These are phyloP conservation scores for Geotrichum macrosporum DNA, from an alignment of 1,139 yeast genomes.

Conservation along the genomic window DNA sequence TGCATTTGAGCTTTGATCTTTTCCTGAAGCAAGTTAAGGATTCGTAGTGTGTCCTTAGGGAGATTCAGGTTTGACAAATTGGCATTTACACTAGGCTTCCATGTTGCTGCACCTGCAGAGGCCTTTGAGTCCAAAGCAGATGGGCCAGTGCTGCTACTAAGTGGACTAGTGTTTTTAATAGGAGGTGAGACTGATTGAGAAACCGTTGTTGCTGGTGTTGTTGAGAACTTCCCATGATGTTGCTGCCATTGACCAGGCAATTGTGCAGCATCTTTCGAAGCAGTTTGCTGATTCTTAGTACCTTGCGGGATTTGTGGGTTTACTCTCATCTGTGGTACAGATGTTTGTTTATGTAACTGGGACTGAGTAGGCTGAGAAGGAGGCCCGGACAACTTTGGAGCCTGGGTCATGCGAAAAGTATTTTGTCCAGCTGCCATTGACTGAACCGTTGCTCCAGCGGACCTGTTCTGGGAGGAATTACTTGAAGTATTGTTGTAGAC, in stretches of 20 bases:
- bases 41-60: slow-evolving; percentile 37
- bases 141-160: slow-evolving; percentile 4
- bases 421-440: slow-evolving; percentile 31
- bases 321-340: slow-evolving; percentile 29
- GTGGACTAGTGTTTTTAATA: not conserved
- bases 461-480: not conserved
- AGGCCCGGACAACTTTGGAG: slow-evolving; percentile 8
- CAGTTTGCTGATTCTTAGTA: not conserved
- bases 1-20: slow-evolving; percentile 39
- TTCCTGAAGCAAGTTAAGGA: slow-evolving; percentile 36
- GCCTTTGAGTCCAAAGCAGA: slow-evolving; percentile 23
- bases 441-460: slow-evolving; percentile 11
- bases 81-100: slow-evolving; percentile 19
- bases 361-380: slow-evolving; percentile 19
- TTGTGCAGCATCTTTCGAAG: not conserved
- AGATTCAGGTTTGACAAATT: slow-evolving; percentile 25
- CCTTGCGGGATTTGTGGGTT: slow-evolving; percentile 23
- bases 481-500: not conserved
- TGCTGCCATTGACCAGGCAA: not conserved
- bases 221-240: not conserved
- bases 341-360: slow-evolving; percentile 23
- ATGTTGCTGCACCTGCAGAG: slow-evolving; percentile 24
- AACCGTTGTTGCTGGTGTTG: not conserved
- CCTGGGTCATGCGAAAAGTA: slow-evolving; percentile 26
- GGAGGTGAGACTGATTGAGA: slow-evolving; percentile 1